These are phyloP conservation scores for Oryza glumipatula DNA, from an alignment of 176 grass and related monocot genomes.

Conservation along the genomic window DNA sequence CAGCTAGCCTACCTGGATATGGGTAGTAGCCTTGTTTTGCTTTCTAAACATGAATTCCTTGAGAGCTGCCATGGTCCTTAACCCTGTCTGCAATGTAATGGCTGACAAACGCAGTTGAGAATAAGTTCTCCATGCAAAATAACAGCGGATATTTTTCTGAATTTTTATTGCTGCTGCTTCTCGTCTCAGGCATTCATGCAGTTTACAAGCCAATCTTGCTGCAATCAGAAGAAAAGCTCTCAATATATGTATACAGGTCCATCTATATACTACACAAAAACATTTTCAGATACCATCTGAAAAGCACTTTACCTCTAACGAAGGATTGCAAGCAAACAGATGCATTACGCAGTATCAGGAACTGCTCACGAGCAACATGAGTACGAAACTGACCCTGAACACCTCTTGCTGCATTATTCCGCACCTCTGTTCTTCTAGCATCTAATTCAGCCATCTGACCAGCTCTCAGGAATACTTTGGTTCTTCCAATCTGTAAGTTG, in stretches of 20 bases:
- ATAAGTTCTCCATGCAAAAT: constrained; percentile 80
- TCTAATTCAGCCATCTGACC: constrained; percentile 99
- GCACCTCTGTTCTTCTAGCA: constrained; percentile 89
- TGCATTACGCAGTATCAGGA: constrained; percentile 55
- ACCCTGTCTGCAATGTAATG: constrained; percentile 74
- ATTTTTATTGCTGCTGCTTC: constrained; percentile 87
- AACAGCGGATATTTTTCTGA: constrained; percentile 71
- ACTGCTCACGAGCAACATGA: constrained; percentile 79
- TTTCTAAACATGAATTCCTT: constrained; percentile 72
- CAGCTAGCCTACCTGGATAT: constrained; percentile 70
- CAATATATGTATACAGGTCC: constrained; percentile 43
- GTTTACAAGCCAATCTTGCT: constrained; percentile 81
- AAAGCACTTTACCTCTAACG: constrained; percentile 72
- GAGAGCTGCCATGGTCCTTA: constrained; percentile 70
- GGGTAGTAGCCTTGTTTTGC: constrained; percentile 75
- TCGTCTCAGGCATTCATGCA: constrained; percentile 63
- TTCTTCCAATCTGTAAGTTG: constrained; percentile 80
- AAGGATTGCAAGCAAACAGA: constrained; percentile 70
- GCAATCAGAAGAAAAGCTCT: constrained; percentile 45
- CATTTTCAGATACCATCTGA: neutral
- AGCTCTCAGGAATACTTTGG: constrained; percentile 95
- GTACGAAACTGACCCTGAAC: constrained; percentile 83
- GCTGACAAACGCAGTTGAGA: constrained; percentile 53
- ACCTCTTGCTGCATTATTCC: constrained; percentile 77
- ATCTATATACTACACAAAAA: constrained; percentile 25